A percentile compares a stretch with the other conserved stretches of the same genome.
phyloP scores from a whole-genome alignment of 164 flowering plant species.

The Nelumbo lutea region DNA sequence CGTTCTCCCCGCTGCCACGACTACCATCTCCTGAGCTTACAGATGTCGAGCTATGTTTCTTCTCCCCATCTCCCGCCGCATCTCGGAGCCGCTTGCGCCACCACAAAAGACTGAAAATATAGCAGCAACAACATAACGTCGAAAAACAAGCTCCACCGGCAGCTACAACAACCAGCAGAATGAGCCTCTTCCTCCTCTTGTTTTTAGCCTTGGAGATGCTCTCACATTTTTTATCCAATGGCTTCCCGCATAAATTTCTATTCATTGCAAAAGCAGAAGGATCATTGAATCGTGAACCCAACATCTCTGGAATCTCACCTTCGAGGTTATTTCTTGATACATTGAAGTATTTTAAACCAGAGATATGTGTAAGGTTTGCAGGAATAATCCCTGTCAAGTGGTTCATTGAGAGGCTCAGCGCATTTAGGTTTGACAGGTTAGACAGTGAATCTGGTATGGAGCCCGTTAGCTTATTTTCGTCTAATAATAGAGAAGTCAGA shows the following conservation, averaged over 20 bases:
- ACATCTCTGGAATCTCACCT: slow-evolving; percentile 59
- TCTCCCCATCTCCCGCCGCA: slow-evolving; percentile 47
- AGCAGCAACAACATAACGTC: slow-evolving; percentile 54
- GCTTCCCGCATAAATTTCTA: slow-evolving; percentile 58
- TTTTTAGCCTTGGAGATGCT: slow-evolving; percentile 11
- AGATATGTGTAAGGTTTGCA: slow-evolving; percentile 22
- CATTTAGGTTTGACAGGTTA: slow-evolving; percentile 29
- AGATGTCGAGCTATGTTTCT: slow-evolving; percentile 63
- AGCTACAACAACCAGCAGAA: slow-evolving; percentile 43
- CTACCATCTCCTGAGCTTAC: slow-evolving; percentile 56
- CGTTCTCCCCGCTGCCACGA: slow-evolving; percentile 45
- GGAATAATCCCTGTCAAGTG: slow-evolving; percentile 37
- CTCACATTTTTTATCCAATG: slow-evolving; percentile 43
- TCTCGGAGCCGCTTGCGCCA: slow-evolving; percentile 57
- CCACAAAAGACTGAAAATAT: slow-evolving; percentile 7
- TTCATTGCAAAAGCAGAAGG: slow-evolving; percentile 22
- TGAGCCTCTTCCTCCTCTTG: slow-evolving; percentile 29
- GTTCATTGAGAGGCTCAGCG: slow-evolving; percentile 36
- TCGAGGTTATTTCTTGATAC: slow-evolving; percentile 43
- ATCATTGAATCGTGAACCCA: slow-evolving; percentile 56
- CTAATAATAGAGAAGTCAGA: slow-evolving; percentile 11
- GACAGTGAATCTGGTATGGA: slow-evolving; percentile 11
- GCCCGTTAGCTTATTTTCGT: slow-evolving; percentile 45
- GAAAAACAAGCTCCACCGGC: slow-evolving; percentile 42
- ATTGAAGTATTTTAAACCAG: slow-evolving; percentile 16